Evolutionary conservation across 2,329 filamentous ascomycete genomes (phyloP), one percentile per base, ranked within the genome.

Genomic region (Fusarium kyushuense): DNA sequence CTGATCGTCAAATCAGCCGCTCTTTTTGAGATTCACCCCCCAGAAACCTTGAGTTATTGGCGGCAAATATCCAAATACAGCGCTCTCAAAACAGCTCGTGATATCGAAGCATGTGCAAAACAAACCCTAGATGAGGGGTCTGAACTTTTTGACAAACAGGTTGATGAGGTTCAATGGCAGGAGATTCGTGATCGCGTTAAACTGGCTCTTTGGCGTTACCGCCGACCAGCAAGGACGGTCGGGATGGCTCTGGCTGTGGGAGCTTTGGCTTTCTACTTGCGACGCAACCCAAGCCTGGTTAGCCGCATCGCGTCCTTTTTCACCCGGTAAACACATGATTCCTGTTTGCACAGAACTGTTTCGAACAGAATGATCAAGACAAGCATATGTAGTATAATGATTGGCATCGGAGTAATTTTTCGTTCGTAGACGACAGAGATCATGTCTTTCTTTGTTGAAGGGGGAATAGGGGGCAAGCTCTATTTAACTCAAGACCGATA

Each of bases 61-160:
- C 82, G 83, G 63, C 80, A 79, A 17, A 90, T 99, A 61, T 94
- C 94, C 4, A 77, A 79, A 9, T 87, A 87, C 61, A 97, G 94
- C 76, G 93, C 93, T 10, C 85, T 99, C 53, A 97, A 97, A 79
- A 97, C 94, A 3, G 92, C 92, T 0, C 84, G 87, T 14, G 82
- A 86, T 74, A 75, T 83, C 48, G 76, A 81, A 42, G 77, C 77
- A 36, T 82, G 86, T 47, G 77, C 82, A 8, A 77, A 77, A 29
- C 88, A 93, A 75, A 87, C 84, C 0, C 78, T 92, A 33, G 79
- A 85, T 30, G 87, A 95, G 40, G 95, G 93, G 3, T 82, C 89
- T 64, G 77, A 75, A 6, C 86, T 90, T 63, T 95, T 97, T 72
- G 80, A 87, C 38, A 84, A 84, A 67, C 95, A 98, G 76, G 88